A percentile compares a stretch with the other conserved stretches of the same genome.
phyloP scores from a whole-genome alignment of 1,139 yeast genomes.

The Taphrina deformans region DNA sequence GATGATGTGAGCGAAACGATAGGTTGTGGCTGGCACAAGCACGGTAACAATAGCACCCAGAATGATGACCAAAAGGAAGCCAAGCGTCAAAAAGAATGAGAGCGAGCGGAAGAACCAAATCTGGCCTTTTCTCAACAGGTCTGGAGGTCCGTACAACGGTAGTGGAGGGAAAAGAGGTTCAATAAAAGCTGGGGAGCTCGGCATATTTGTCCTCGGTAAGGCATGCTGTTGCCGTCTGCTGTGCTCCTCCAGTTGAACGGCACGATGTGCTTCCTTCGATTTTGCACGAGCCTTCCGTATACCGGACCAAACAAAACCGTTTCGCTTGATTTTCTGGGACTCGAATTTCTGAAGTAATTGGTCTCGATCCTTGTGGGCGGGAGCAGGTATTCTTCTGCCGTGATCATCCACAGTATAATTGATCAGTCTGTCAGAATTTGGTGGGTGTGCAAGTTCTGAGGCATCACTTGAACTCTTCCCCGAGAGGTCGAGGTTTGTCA shows the following conservation, averaged over 20 bases:
- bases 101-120: conserved; percentile 4
- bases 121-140: background rate
- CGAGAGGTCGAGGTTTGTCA: background rate
- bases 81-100: background rate
- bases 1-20: background rate
- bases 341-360: background rate
- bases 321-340: background rate
- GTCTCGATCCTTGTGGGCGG: conserved; percentile 10
- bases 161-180: conserved; percentile 22
- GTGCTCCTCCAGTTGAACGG: background rate
- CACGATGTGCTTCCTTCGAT: background rate
- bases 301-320: background rate
- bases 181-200: conserved; percentile 9
- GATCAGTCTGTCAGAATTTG: background rate
- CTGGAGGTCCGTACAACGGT: conserved; percentile 27
- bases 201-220: background rate
- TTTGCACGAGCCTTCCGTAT: background rate
- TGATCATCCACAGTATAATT: conserved; percentile 7
- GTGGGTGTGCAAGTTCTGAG: background rate
- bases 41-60: conserved; percentile 13
- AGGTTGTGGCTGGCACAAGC: background rate
- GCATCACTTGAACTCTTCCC: background rate
- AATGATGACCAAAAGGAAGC: conserved; percentile 9
- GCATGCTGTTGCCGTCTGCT: background rate
- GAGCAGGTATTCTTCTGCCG: conserved; percentile 13